These are phyloP conservation scores for Isabelozyma pseudorhagii DNA, from an alignment of 805 yeast genomes.

Conservation along the genomic window DNA sequence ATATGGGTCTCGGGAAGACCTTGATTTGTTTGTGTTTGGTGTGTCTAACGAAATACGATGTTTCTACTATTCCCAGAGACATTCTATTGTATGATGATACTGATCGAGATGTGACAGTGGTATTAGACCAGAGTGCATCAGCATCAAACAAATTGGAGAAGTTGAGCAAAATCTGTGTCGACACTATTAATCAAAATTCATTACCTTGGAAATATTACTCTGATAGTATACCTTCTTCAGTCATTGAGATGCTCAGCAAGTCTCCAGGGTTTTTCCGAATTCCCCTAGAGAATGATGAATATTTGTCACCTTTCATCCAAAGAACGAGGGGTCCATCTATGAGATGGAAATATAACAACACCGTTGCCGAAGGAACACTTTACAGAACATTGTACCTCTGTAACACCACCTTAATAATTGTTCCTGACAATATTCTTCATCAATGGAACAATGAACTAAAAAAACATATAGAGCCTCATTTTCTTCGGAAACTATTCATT, in stretches of 20 bases:
- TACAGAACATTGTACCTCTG: conserved; percentile 40
- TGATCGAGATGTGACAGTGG: neutral
- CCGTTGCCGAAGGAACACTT: conserved; percentile 12
- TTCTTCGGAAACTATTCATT: conserved; percentile 30
- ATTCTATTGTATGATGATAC: conserved; percentile 12
- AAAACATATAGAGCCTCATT: conserved; percentile 47
- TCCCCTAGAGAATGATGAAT: conserved; percentile 16
- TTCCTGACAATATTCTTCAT: conserved; percentile 63
- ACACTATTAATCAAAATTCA: conserved; percentile 42
- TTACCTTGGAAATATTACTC: conserved; percentile 56
- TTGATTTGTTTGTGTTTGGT: conserved; percentile 57
- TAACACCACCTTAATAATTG: conserved; percentile 54
- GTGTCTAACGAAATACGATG: conserved; percentile 52
- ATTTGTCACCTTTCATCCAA: conserved; percentile 15
- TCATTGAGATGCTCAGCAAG: conserved; percentile 29
- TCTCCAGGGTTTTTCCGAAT: conserved; percentile 47
- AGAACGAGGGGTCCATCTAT: conserved; percentile 14
- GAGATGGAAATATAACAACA: conserved; percentile 10
- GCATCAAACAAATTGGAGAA: neutral
- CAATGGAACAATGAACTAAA: conserved; percentile 62
- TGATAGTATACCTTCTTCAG: conserved; percentile 42
- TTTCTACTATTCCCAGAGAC: conserved; percentile 43
- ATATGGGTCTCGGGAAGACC: conserved; percentile 69
- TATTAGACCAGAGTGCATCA: too few relatives aligned
- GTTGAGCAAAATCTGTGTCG: conserved; percentile 39